Evolutionary conservation across 257 asterid genomes (phyloP).

Genomic region (Lithospermum erythrorhizon): DNA sequence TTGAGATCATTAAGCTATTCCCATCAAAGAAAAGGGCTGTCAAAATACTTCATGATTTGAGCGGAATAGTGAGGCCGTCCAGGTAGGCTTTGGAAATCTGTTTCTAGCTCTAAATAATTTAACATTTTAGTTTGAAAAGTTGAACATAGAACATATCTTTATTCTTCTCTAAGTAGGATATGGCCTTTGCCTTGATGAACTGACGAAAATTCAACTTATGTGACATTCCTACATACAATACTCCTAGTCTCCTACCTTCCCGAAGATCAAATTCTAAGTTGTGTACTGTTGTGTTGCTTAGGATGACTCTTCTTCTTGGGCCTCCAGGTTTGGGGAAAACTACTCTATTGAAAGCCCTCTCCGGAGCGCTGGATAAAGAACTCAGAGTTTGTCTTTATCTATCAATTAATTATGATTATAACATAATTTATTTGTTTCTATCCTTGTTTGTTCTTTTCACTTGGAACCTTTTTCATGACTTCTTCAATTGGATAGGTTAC

Average conservation of each 20-base stretch:
- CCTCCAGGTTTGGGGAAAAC: constrained; percentile 97
- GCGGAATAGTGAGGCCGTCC: constrained; percentile 72
- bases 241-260: too few relatives aligned
- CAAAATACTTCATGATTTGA: constrained; percentile 63
- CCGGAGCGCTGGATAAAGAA: constrained; percentile 61
- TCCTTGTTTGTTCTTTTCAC: background rate
- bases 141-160: background rate
- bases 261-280: background rate
- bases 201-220: too few relatives aligned
- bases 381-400: constrained; percentile 16
- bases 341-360: constrained; percentile 64
- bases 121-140: background rate
- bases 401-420: background rate
- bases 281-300: constrained; percentile 10
- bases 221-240: too few relatives aligned
- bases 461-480: background rate
- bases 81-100: constrained; percentile 34
- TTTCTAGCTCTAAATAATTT: background rate
- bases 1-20: constrained; percentile 53
- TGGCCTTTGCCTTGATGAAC: too few relatives aligned
- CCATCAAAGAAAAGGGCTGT: constrained; percentile 67
- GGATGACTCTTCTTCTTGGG: constrained; percentile 96
- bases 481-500: constrained; percentile 27
- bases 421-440: background rate
- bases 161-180: background rate